Conservation (phyloP, 345 rosid species). For the Rhodomyrtus tomentosa region DNA sequence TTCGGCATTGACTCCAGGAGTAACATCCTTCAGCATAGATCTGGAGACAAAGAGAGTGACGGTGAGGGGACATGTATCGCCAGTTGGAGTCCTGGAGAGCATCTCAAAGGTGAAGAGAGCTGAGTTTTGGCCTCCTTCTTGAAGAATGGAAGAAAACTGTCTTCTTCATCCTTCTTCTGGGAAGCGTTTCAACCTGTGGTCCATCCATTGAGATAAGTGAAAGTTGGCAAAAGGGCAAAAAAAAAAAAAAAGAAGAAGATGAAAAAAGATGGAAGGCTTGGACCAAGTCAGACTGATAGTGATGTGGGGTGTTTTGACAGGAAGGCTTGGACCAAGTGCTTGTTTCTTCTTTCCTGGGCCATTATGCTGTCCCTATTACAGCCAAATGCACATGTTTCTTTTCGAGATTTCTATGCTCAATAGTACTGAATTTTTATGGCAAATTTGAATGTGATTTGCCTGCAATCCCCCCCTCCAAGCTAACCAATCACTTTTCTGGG, state of each 20-base stretch:
- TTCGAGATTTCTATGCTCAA: neutral
- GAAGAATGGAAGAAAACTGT: neutral
- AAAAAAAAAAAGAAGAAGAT: neutral
- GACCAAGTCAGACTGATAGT: neutral
- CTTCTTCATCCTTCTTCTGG: neutral
- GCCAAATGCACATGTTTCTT: neutral
- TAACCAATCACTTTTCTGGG: neutral
- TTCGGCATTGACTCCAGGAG: conserved; percentile 27
- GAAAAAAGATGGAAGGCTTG: no score
- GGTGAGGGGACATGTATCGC: conserved; percentile 76
- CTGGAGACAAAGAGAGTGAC: conserved; percentile 78
- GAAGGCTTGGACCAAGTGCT: neutral
- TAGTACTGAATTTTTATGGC: neutral
- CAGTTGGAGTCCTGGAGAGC: conserved; percentile 56
- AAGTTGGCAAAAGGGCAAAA: neutral
- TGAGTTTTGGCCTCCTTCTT: conserved; percentile 62
- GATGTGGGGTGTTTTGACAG: neutral
- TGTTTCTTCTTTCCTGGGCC: neutral
- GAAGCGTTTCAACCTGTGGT: neutral
- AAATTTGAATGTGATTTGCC: neutral
- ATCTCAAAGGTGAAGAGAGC: conserved; percentile 77
- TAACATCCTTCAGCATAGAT: conserved; percentile 72
- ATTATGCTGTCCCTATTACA: neutral
- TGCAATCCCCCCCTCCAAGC: neutral
- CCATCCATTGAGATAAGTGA: neutral